Evolutionary conservation across 1,284 basidiomycete genomes (phyloP).

Genomic region (Cronartium quercuum): DNA sequence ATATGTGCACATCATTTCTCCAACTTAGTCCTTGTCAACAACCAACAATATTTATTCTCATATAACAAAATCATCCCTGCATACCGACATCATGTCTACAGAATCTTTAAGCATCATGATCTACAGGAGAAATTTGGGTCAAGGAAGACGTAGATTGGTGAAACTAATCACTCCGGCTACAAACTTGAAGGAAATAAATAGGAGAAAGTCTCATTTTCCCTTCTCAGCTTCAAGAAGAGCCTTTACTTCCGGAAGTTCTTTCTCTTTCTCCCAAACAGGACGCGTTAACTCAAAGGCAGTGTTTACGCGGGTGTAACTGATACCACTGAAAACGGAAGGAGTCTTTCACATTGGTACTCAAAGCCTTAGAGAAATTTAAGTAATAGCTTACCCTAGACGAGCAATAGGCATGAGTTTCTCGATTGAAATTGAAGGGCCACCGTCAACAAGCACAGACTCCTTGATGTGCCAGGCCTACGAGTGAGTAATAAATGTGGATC

Average conservation of each 20-base stretch:
- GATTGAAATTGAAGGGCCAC: constrained; percentile 9
- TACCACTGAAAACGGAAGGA: neutral
- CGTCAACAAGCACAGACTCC: constrained; percentile 10
- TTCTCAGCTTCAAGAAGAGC: neutral
- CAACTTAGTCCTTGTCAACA: too few relatives aligned
- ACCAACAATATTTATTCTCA: too few relatives aligned
- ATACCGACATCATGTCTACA: too few relatives aligned
- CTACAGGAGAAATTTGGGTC: too few relatives aligned
- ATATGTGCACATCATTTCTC: too few relatives aligned
- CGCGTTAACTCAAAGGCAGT: constrained; percentile 25
- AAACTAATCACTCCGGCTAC: too few relatives aligned
- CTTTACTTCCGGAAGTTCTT: constrained; percentile 8
- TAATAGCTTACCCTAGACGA: constrained; percentile 28
- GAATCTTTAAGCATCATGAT: too few relatives aligned
- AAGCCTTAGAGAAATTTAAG: neutral
- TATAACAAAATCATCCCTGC: too few relatives aligned
- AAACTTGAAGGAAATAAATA: too few relatives aligned
- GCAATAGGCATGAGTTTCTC: constrained; percentile 29
- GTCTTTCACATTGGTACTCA: neutral
- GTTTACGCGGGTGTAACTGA: constrained; percentile 1
- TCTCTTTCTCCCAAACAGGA: constrained; percentile 28
- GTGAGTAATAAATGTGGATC: neutral
- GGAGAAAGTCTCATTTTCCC: neutral
- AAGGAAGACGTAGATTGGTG: too few relatives aligned
- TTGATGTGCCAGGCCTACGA: constrained; percentile 34